Evolutionary conservation across 2,329 filamentous ascomycete genomes (phyloP), one percentile per base, ranked within the genome.

Genomic region (Phoma herbarum): DNA sequence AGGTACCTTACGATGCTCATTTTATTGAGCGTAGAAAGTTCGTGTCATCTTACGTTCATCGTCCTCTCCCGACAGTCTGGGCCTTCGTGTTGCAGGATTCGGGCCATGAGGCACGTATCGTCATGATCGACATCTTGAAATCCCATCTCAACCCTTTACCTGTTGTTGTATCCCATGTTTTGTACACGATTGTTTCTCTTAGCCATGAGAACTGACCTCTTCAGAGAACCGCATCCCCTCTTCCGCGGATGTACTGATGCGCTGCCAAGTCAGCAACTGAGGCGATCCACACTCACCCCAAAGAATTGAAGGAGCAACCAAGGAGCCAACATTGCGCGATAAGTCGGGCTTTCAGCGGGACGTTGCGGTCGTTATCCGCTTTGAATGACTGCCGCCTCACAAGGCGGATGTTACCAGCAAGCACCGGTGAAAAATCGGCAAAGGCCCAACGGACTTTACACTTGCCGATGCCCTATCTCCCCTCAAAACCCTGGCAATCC

Each of bases 381-480:
- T 18, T 11, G 41, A 23, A 22, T 11, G 20, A 6, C 18, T 43
- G 22, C 23, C 41, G 41, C 37, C 18, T 41, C 20, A 16, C 20
- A 5, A 41, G 6, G 41, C 22, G 33, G 52, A 14, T 22, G n/a
- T n/a, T n/a, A n/a, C 50, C 22, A 46, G 16, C n/a, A 41, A 16
- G 39, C 16, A 42, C 10, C 52, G 58, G 58, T 26, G 41, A 57
- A 22, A 26, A 48, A 25, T 48, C 52, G 57, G 52, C 47, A 29
- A 55, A 28, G 6, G 9, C 2, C 11, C 41, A 12, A 20, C 42
- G 51, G 57, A 52, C 22, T 52, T 52, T 41, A 48, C 7, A 28
- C 18, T 37, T 20, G 33, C n/a, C 12, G 18, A 51, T 8, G n/a
- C 18, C 25, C 23, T 44, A 58, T 49, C 43, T 43, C 55, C 55